A percentile compares a stretch with the other conserved stretches of the same genome.
These are phyloP conservation scores for Paramyrothecium roridum DNA, from an alignment of 2,329 filamentous ascomycete species.

Conservation along the genomic window DNA sequence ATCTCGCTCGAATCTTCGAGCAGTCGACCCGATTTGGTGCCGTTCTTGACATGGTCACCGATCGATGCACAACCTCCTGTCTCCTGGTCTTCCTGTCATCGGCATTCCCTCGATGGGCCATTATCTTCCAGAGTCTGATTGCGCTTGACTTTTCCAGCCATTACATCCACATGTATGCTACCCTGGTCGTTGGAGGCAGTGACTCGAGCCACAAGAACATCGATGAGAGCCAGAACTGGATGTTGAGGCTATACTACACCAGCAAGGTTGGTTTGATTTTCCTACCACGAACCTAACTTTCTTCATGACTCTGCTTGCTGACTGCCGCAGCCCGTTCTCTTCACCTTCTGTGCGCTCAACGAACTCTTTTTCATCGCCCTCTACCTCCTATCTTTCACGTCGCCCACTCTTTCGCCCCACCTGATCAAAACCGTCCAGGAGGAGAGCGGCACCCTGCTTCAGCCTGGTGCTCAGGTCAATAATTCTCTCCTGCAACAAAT, in stretches of 20 bases:
- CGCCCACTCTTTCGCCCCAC: constrained; percentile 81
- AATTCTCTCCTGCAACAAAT: constrained; percentile 68
- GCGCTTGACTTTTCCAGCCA: constrained; percentile 91
- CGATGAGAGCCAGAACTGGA: constrained; percentile 80
- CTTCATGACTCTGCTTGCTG: constrained; percentile 1
- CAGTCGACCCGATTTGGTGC: constrained; percentile 95
- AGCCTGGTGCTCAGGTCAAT: constrained; percentile 67
- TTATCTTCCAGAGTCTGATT: constrained; percentile 92
- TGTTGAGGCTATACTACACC: constrained; percentile 94
- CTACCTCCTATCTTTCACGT: constrained; percentile 96
- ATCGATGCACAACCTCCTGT: constrained; percentile 94
- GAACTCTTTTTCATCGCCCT: constrained; percentile 98
- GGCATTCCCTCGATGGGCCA: constrained; percentile 90
- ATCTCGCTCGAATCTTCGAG: constrained; percentile 75
- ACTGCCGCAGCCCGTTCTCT: constrained; percentile 71
- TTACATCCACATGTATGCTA: constrained; percentile 99
- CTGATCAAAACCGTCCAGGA: constrained; percentile 64
- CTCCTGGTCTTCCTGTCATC: constrained; percentile 91
- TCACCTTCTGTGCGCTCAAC: constrained; percentile 85
- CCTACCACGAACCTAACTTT: background rate
- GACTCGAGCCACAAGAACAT: constrained; percentile 90
- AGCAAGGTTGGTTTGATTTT: constrained; percentile 69
- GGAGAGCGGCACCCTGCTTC: constrained; percentile 47
- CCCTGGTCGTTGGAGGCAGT: constrained; percentile 79
- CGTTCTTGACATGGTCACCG: constrained; percentile 98